These are phyloP conservation scores for Trametes meyenii DNA, from an alignment of 768 basidiomycete genomes.

Conservation along the genomic window DNA sequence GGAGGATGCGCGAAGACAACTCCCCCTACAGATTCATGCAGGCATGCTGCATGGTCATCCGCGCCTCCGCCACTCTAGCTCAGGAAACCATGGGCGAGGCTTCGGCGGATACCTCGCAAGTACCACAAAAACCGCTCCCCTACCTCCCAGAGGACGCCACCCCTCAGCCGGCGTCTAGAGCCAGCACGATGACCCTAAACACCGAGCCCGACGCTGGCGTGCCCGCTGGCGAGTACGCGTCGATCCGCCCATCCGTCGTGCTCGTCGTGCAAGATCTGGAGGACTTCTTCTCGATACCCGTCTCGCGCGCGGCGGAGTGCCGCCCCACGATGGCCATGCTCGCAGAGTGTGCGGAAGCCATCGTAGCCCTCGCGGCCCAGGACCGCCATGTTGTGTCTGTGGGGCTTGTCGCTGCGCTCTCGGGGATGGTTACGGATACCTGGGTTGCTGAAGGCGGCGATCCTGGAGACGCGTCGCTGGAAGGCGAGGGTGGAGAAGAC, in stretches of 20 bases:
- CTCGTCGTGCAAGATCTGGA: conserved; percentile 4
- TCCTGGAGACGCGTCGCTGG: neutral
- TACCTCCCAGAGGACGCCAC: neutral
- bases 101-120: neutral
- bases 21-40: conserved; percentile 21
- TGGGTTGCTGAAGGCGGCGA: neutral
- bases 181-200: neutral
- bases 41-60: conserved; percentile 15
- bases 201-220: neutral
- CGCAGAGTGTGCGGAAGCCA: conserved; percentile 17
- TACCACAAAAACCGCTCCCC: neutral
- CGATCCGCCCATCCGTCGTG: conserved; percentile 9
- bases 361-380: conserved; percentile 5
- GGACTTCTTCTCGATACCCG: conserved; percentile 14
- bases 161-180: neutral
- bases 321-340: conserved; percentile 18
- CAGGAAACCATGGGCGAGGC: neutral
- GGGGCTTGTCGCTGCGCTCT: conserved; percentile 7
- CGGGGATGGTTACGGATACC: neutral
- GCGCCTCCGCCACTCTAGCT: conserved; percentile 10
- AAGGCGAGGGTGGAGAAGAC: neutral
- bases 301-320: conserved; percentile 7
- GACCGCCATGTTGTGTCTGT: conserved; percentile 4
- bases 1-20: conserved; percentile 16
- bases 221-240: neutral